A percentile compares a stretch with the other conserved stretches of the same genome.
Evolutionary conservation across 768 basidiomycete species (phyloP).

Genomic region (Auriscalpium orientale): DNA sequence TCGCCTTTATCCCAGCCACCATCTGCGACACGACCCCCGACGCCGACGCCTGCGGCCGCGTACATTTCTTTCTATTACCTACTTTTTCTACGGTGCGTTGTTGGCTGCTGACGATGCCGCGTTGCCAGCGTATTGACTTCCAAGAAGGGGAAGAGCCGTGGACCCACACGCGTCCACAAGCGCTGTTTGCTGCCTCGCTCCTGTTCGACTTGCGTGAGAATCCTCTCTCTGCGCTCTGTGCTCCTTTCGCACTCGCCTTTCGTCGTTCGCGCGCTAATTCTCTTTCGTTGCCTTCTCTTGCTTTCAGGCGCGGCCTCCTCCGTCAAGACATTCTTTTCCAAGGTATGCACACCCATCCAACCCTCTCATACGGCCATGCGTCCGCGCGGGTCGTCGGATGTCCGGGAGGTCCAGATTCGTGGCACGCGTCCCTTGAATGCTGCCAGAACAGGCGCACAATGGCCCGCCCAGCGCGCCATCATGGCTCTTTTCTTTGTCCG

Average conservation of each 20-base stretch:
- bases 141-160: conserved; percentile 1
- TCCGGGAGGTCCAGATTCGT: neutral
- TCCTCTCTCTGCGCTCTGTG: conserved; percentile 9
- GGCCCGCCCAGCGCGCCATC: neutral
- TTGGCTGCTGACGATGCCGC: neutral
- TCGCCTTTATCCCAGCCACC: neutral
- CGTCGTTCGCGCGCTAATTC: conserved; percentile 14
- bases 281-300: conserved; percentile 2
- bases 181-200: neutral
- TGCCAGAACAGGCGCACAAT: conserved; percentile 1
- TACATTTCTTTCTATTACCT: conserved; percentile 1
- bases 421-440: neutral
- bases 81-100: neutral
- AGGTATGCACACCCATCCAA: conserved; percentile 31
- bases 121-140: neutral
- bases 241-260: conserved; percentile 33
- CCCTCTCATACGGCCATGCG: neutral
- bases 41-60: neutral
- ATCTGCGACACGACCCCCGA: neutral
- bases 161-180: conserved; percentile 3
- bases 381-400: conserved; percentile 11
- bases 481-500: neutral
- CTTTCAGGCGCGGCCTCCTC: conserved; percentile 64
- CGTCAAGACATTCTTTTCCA: conserved; percentile 51
- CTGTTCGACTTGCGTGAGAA: conserved; percentile 20